Base-by-base conservation (phyloP, 306 rosid species). In the Phaseolus lunatus region DNA sequence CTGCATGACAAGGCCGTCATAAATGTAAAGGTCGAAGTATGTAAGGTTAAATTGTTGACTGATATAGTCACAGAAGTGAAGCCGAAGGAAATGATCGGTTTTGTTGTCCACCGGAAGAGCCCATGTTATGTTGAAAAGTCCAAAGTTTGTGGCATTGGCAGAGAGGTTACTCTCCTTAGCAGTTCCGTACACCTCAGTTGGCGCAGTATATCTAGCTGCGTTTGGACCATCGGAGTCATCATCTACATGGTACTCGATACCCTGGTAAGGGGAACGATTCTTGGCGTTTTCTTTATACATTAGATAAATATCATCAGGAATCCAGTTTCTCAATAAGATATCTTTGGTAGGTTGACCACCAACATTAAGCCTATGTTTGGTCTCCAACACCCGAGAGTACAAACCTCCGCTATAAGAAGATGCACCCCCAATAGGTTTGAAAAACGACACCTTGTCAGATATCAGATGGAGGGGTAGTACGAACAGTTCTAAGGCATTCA, bases 401-500 rank as follows among this genome's bases (percentile, higher is more conserved):
- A 82, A 47, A 27, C 16, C 47, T 43, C 47, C 41, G 3, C 2
- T 18, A 52, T 39, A 76, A 15, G 47, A 0, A 43, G 47, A 43
- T 11, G 15, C 0, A 43, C 47, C 47, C 0, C 15, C 15, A 43
- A 43, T 2, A 0, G 5, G 5, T 2, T 1, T 1, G 47, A 43
- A 82, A 37, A 7, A 39, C 0, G 19, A 0, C 11, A 44, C 56
- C 0, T 0, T 0, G 33, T 57, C 24, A 0, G 6, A 0, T 58
- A 61, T 59, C 1, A 84, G 37, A 8, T 77, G 1, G 58, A 3
- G 31, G 0, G 90, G 92, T 2, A 84, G 64, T 1, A 19, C 24
- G 50, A 86, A 82, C 12, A 88, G 81, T 71, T 88, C 92, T 10
- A 88, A 80, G 22, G 92, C 92, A 27, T 84, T 88, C 3, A 86